Evolutionary conservation across 2,329 filamentous ascomycete species (phyloP).

Genomic region (Eutypella sp.): DNA sequence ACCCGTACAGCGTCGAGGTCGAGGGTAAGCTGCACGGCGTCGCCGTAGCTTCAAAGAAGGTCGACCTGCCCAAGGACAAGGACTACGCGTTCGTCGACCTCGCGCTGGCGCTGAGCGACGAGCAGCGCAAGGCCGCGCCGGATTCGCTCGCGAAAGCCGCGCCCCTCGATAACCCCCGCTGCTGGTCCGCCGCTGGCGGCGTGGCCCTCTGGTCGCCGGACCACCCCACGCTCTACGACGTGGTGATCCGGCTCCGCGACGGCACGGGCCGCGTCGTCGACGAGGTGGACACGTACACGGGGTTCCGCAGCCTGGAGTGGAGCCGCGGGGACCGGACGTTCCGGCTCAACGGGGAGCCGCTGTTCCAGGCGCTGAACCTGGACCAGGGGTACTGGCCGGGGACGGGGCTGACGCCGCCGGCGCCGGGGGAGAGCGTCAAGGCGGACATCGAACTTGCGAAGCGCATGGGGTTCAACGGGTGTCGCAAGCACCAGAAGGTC

Average conservation of each 20-base stretch:
- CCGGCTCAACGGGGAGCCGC: constrained; percentile 52
- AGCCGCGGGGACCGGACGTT: constrained; percentile 52
- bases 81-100: constrained; percentile 43
- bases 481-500: constrained; percentile 61
- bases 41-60: constrained; percentile 38
- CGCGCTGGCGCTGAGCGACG: constrained; percentile 41
- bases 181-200: constrained; percentile 48
- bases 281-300: constrained; percentile 53
- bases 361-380: constrained; percentile 56
- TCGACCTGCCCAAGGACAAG: constrained; percentile 43
- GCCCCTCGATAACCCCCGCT: constrained; percentile 32
- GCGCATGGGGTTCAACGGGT: constrained; percentile 60
- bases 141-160: constrained; percentile 26
- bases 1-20: constrained; percentile 45
- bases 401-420: constrained; percentile 55
- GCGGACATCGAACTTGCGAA: constrained; percentile 52
- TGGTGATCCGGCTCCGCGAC: constrained; percentile 49
- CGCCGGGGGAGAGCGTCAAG: constrained; percentile 38
- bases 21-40: constrained; percentile 47
- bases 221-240: constrained; percentile 50
- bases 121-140: constrained; percentile 35
- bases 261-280: constrained; percentile 40
- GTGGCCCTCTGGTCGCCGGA: constrained; percentile 61
- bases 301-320: constrained; percentile 59
- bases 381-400: constrained; percentile 62